Evolutionary conservation across 2,329 filamentous ascomycete species (phyloP), one percentile per base, ranked within the genome.

Genomic region (Calonectria hongkongensis): DNA sequence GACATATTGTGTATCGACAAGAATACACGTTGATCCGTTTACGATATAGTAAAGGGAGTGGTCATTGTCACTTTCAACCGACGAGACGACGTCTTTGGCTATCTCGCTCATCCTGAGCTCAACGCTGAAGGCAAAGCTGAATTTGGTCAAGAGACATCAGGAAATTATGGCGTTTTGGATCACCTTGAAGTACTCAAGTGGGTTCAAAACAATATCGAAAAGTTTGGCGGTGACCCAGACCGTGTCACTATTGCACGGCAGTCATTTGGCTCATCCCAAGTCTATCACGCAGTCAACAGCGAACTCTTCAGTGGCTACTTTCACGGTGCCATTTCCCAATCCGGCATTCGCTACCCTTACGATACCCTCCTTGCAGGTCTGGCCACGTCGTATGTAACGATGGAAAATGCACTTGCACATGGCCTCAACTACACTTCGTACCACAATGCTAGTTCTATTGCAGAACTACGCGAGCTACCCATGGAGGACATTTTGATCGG

Each of bases 271-370:
- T 71, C 68, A 2, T 30, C 62, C 7, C 45, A 66, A 39, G 47
- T 63, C 27, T 73, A 73, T 60, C 71, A 73, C 45, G 47, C 54
- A 21, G 39, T 73, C 33, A 73, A 73, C 63, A 73, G 71, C 36
- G 50, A 54, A 30, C 56, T 73, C 15, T 50, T 63, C 47, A 56
- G 28, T 25, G 71, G 71, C 16, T 47, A 62, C 28, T 66, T 73
- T 28, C 51, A 62, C 33, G 67, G 71, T n/a, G 71, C 62, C 47
- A 73, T 73, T 21, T 58, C 54, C 33, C 66, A 73, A 50, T 66
- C 56, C 7, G 71, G 71, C 21, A 54, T 73, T 33, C 71, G 71
- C n/a, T 63, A 70, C 28, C 67, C 71, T 13, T 63, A 66, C 33
- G 71, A 73, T 27, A 63, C 71, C 1, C 43, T 63, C 18, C 25